phyloP scores from a whole-genome alignment of 495 filamentous ascomycete species.

The Neurospora sp. region DNA sequence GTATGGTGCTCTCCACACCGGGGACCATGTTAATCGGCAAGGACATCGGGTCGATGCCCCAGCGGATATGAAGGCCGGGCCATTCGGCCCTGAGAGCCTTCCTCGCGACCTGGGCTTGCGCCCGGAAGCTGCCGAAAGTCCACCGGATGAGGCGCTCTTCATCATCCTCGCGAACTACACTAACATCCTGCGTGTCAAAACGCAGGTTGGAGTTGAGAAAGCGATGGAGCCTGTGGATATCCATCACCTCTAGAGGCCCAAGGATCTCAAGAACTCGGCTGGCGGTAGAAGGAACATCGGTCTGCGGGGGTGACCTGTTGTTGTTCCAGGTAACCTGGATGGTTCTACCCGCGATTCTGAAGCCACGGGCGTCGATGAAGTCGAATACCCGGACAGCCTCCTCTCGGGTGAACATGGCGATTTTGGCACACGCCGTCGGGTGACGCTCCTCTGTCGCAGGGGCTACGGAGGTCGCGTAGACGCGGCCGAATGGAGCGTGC shows the following conservation, averaged over 20 bases:
- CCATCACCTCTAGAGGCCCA: not conserved
- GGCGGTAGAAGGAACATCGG: too few relatives aligned
- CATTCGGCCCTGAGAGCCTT: not conserved
- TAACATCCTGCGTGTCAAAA: not conserved
- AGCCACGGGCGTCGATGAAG: not conserved
- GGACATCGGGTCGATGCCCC: not conserved
- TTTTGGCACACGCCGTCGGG: not conserved
- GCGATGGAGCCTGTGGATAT: not conserved
- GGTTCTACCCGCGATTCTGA: not conserved
- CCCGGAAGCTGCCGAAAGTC: not conserved
- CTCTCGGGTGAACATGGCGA: not conserved
- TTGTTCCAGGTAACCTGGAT: not conserved
- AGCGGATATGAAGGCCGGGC: not conserved
- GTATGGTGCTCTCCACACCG: fast-evolving
- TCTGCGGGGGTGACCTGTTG: too few relatives aligned
- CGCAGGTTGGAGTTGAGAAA: not conserved
- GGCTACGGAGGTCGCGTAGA: not conserved
- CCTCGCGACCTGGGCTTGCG: not conserved
- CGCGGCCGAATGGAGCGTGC: not conserved
- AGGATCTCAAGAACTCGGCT: not conserved
- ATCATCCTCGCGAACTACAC: not conserved
- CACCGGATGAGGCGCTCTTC: not conserved
- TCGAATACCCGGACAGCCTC: not conserved
- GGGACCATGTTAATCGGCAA: not conserved
- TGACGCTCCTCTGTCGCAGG: not conserved